Conservation (phyloP, 2,329 filamentous ascomycete genomes). For the Alternaria solani region DNA sequence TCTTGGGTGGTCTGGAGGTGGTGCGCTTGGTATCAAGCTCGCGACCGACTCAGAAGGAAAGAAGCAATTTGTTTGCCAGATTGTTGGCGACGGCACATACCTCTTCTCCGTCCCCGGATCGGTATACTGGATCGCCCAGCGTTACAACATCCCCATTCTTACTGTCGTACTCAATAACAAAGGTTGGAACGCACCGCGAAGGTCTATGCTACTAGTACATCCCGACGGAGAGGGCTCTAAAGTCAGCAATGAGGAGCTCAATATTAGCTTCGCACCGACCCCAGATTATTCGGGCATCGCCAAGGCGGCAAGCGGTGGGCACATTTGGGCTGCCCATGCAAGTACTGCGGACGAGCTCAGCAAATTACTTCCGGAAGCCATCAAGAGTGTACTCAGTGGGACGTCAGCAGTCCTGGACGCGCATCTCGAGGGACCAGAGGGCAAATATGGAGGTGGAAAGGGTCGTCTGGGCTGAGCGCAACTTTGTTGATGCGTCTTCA, state of each 20-base stretch:
- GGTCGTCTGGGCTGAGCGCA: constrained; percentile 14
- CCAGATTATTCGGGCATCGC: constrained; percentile 75
- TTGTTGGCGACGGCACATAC: constrained; percentile 74
- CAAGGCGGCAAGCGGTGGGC: constrained; percentile 69
- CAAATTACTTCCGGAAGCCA: constrained; percentile 63
- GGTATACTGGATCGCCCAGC: constrained; percentile 73
- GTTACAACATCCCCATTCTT: constrained; percentile 71
- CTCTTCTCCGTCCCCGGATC: constrained; percentile 71
- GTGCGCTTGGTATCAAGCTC: constrained; percentile 77
- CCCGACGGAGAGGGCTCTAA: constrained; percentile 69
- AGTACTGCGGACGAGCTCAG: constrained; percentile 64
- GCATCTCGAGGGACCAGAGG: constrained; percentile 64
- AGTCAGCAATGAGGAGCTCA: constrained; percentile 69
- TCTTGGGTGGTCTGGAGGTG: constrained; percentile 82
- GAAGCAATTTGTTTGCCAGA: constrained; percentile 51
- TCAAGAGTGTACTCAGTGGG: constrained; percentile 65
- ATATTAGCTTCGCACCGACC: constrained; percentile 71
- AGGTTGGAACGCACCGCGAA: constrained; percentile 73
- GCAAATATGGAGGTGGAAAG: constrained; percentile 59
- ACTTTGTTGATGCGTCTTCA: not conserved
- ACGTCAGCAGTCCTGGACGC: constrained; percentile 69
- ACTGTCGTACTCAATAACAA: constrained; percentile 75
- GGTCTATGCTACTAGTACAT: constrained; percentile 70
- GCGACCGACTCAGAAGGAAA: constrained; percentile 63
- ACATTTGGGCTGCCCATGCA: constrained; percentile 68